Conservation (phyloP, 768 basidiomycete genomes). For the Cubamyces sp. region DNA sequence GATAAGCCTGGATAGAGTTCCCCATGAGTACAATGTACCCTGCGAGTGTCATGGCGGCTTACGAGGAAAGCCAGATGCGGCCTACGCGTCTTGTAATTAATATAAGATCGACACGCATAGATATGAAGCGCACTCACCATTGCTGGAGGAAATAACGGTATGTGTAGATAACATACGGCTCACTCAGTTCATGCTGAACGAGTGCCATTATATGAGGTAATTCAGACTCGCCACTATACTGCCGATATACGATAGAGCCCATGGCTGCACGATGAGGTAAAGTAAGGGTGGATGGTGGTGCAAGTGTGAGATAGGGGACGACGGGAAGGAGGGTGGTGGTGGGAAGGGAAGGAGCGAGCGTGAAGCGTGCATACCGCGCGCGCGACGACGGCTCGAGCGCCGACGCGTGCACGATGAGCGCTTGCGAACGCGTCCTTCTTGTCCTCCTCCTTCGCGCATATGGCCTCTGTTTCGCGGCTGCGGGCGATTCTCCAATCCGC, state of each 20-base stretch:
- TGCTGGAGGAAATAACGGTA: conserved; percentile 96
- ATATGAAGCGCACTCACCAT: conserved; percentile 62
- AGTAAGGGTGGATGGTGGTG: neutral
- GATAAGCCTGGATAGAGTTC: conserved; percentile 53
- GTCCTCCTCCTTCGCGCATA: conserved; percentile 30
- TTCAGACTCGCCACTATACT: conserved; percentile 77
- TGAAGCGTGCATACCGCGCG: neutral
- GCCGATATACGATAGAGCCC: conserved; percentile 60
- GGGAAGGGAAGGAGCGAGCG: conserved; percentile 14
- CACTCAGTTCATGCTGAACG: conserved; percentile 90
- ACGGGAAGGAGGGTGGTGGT: neutral
- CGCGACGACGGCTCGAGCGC: conserved; percentile 14
- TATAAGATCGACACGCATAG: neutral
- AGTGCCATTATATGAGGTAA: conserved; percentile 83
- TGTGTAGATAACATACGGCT: conserved; percentile 96
- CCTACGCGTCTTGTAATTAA: conserved; percentile 54
- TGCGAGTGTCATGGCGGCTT: conserved; percentile 20
- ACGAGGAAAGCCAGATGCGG: conserved; percentile 88
- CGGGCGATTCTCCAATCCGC: conserved; percentile 54
- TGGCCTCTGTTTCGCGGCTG: conserved; percentile 66
- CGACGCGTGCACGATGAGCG: neutral
- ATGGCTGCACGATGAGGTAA: conserved; percentile 2
- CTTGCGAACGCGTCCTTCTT: neutral
- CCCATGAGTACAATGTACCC: conserved; percentile 31
- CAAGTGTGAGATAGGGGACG: neutral